Evolutionary conservation across 495 filamentous ascomycete genomes (phyloP).

Genomic region (Barbatosphaeria neglecta): DNA sequence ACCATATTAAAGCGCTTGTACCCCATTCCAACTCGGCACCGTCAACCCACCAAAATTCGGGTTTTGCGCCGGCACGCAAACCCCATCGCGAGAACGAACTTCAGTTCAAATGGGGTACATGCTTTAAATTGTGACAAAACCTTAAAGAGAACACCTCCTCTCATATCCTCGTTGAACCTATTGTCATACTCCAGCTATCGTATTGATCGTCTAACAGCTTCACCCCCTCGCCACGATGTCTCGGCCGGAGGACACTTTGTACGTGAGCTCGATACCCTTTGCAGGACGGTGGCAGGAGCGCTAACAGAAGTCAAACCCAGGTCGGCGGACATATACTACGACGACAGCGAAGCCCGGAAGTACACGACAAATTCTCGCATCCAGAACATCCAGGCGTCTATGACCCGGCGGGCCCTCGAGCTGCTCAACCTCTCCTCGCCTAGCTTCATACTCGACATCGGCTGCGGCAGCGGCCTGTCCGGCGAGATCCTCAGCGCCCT

Average conservation of each 20-base stretch:
- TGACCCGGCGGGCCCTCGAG: slow-evolving; percentile 85
- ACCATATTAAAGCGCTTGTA: too few species aligned
- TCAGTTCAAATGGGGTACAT: too few species aligned
- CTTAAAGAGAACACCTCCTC: too few species aligned
- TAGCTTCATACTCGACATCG: slow-evolving; percentile 84
- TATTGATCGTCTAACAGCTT: too few species aligned
- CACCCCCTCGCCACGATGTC: too few species aligned
- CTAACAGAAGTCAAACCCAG: slow-evolving; percentile 29
- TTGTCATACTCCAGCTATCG: too few species aligned
- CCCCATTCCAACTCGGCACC: too few species aligned
- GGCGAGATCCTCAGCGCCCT: slow-evolving; percentile 78
- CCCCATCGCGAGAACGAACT: too few species aligned
- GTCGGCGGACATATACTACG: slow-evolving; percentile 91
- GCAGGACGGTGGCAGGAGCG: not conserved
- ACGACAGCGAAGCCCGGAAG: slow-evolving; percentile 86
- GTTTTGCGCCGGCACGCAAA: too few species aligned
- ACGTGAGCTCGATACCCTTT: slow-evolving; percentile 16
- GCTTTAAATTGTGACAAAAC: too few species aligned
- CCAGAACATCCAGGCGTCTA: slow-evolving; percentile 82
- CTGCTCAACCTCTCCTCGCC: slow-evolving; percentile 73
- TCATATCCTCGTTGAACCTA: too few species aligned
- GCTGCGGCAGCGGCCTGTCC: slow-evolving; percentile 89
- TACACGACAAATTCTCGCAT: slow-evolving; percentile 98
- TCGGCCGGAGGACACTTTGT: slow-evolving; percentile 90
- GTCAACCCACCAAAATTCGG: too few species aligned